phyloP scores from a whole-genome alignment of 257 asterid genomes.

The Primulina tabacum region DNA sequence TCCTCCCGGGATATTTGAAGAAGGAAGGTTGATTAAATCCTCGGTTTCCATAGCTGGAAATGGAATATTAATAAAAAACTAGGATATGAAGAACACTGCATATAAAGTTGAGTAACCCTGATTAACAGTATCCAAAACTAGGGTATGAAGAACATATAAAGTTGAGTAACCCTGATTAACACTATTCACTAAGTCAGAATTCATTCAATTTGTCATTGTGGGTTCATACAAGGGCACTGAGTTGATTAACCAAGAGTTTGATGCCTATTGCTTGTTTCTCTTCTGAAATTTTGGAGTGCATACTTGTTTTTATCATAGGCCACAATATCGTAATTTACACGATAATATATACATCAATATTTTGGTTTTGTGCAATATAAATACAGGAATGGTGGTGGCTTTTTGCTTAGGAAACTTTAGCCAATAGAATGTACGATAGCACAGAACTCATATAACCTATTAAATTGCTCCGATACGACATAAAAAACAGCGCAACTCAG shows the following conservation, averaged over 20 bases:
- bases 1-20: slow-evolving; percentile 41
- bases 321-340: too few species aligned
- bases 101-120: slow-evolving; percentile 10
- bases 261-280: too few species aligned
- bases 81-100: slow-evolving; percentile 17
- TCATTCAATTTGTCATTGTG: slow-evolving; percentile 3
- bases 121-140: neutral
- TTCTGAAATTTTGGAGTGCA: too few species aligned
- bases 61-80: slow-evolving; percentile 14
- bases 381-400: neutral
- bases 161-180: slow-evolving; percentile 9
- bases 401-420: too few species aligned
- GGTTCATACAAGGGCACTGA: neutral
- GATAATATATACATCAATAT: too few species aligned
- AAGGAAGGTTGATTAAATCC: slow-evolving; percentile 46
- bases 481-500: too few species aligned
- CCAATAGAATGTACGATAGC: neutral
- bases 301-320: too few species aligned
- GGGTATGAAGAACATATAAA: slow-evolving; percentile 3
- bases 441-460: neutral
- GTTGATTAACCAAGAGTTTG: neutral
- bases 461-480: neutral
- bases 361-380: neutral
- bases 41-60: slow-evolving; percentile 49
- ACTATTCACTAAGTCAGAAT: neutral